These are phyloP conservation scores for Phoma sp. DNA, from an alignment of 2,329 filamentous ascomycete species.

Conservation along the genomic window DNA sequence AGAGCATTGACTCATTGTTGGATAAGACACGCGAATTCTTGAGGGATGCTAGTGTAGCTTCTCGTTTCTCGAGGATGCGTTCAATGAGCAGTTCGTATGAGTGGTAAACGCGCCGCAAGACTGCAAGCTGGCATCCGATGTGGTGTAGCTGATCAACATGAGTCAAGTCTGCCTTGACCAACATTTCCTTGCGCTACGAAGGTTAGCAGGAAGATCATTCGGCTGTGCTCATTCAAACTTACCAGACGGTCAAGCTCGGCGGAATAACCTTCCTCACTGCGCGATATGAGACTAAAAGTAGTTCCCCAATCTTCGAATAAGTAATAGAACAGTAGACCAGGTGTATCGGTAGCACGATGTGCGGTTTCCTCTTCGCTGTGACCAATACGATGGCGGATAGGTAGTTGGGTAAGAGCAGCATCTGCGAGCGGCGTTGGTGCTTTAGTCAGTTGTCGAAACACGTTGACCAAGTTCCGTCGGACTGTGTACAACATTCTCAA, in stretches of 20 bases:
- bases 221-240: conserved; percentile 4
- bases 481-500: conserved; percentile 58
- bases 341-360: conserved; percentile 59
- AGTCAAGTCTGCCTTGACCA: conserved; percentile 55
- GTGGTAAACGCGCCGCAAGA: conserved; percentile 66
- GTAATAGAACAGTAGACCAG: conserved; percentile 70
- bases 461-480: conserved; percentile 65
- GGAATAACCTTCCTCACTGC: conserved; percentile 55
- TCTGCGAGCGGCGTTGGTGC: conserved; percentile 52
- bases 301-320: conserved; percentile 71
- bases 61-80: conserved; percentile 60
- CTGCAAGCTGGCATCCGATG: conserved; percentile 66
- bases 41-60: conserved; percentile 51
- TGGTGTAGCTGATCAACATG: conserved; percentile 62
- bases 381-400: conserved; percentile 54
- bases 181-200: conserved; percentile 59
- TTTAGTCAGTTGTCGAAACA: conserved; percentile 67
- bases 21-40: conserved; percentile 52
- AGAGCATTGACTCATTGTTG: conserved; percentile 37
- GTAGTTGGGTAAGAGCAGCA: conserved; percentile 52
- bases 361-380: conserved; percentile 54
- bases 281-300: conserved; percentile 62
- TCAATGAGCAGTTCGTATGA: conserved; percentile 66
- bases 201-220: not conserved
- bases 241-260: conserved; percentile 59